Conservation (phyloP, 257 asterid species). For the Misopates orontium region DNA sequence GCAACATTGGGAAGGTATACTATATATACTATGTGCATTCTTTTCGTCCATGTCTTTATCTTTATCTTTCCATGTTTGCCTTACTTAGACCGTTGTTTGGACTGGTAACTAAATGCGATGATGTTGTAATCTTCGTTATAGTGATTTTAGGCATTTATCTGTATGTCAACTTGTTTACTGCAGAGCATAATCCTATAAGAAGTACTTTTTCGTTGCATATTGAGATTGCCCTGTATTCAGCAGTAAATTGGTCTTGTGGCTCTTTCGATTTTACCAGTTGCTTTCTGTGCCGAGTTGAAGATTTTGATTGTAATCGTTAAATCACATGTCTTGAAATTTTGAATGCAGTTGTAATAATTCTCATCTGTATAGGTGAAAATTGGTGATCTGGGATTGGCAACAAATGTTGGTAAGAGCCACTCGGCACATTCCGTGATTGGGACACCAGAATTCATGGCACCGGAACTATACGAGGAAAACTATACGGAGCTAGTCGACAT, state of each 20-base stretch:
- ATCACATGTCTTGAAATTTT: not conserved
- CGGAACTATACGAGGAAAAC: conserved; percentile 72
- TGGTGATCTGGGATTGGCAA: conserved; percentile 81
- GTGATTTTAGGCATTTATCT: too few relatives aligned
- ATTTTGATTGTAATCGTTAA: not conserved
- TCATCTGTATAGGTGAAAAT: conserved; percentile 62
- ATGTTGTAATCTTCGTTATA: too few relatives aligned
- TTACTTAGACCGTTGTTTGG: too few relatives aligned
- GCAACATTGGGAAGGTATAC: conserved; percentile 76
- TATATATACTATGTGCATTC: conserved; percentile 1
- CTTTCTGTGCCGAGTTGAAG: not conserved
- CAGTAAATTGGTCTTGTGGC: not conserved
- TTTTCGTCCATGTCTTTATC: too few relatives aligned
- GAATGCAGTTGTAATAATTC: conserved; percentile 17
- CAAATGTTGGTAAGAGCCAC: conserved; percentile 57
- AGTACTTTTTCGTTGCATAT: too few relatives aligned
- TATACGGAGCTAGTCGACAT: conserved; percentile 67
- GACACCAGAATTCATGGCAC: conserved; percentile 92
- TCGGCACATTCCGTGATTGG: conserved; percentile 73
- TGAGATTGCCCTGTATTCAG: too few relatives aligned
- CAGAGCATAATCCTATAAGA: too few relatives aligned
- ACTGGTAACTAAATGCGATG: too few relatives aligned
- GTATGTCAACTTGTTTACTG: too few relatives aligned
- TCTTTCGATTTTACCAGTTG: not conserved
- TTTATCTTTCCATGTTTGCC: too few relatives aligned